Conservation (phyloP, 306 rosid genomes). For the Fragaria ananassa region DNA sequence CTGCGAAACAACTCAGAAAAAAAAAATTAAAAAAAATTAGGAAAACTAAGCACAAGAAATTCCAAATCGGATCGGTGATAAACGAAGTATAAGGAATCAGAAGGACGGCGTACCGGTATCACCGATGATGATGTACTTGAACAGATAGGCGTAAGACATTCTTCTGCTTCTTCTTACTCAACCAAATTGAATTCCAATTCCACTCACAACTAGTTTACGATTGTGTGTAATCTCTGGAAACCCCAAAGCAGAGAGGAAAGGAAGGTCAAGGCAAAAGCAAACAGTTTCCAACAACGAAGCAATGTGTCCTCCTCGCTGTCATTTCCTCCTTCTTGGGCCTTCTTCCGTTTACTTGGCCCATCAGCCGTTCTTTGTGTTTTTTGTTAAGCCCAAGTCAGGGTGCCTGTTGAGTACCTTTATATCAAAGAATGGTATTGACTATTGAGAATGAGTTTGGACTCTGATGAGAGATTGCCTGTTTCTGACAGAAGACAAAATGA, state of each 20-base stretch:
- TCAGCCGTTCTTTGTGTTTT: background rate
- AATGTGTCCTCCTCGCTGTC: conserved; percentile 23
- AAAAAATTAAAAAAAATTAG: too few species aligned
- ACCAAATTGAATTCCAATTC: background rate
- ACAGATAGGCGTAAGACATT: conserved; percentile 93
- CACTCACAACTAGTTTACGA: background rate
- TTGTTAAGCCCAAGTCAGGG: too few species aligned
- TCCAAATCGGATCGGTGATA: background rate
- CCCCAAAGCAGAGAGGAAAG: background rate
- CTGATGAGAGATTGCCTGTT: too few species aligned
- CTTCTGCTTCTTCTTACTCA: background rate
- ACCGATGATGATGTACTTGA: conserved; percentile 98
- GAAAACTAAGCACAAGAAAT: background rate
- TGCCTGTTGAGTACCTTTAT: too few species aligned
- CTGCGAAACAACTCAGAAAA: conserved; percentile 34
- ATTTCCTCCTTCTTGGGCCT: conserved; percentile 13
- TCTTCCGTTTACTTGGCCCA: background rate
- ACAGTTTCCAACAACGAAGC: conserved; percentile 30
- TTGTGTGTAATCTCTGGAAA: background rate
- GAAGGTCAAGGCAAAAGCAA: conserved; percentile 5
- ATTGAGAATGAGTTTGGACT: too few species aligned
- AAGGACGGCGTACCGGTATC: conserved; percentile 67
- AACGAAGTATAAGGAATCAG: too few species aligned
- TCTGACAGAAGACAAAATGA: too few species aligned
- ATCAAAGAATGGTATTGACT: too few species aligned